Evolutionary conservation across 257 asterid species (phyloP).

Genomic region (Petunia secreta): DNA sequence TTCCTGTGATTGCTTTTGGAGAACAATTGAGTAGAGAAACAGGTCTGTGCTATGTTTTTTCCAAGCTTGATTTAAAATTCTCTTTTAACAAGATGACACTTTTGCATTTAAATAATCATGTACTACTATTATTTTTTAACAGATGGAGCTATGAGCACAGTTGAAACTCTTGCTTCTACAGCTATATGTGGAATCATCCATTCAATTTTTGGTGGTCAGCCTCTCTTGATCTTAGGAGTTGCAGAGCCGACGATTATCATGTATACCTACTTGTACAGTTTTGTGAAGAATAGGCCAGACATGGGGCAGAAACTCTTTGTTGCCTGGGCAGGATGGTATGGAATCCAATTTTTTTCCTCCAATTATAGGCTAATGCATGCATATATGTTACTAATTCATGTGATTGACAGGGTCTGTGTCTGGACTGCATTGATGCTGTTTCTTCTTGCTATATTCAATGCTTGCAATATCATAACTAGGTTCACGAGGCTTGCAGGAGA

Average conservation of each 20-base stretch:
- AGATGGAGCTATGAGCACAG: constrained; percentile 85
- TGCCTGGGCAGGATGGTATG: constrained; percentile 94
- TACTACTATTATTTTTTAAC: constrained; percentile 8
- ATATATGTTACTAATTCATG: neutral
- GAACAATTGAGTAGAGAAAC: constrained; percentile 92
- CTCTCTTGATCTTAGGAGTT: constrained; percentile 87
- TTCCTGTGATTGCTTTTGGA: constrained; percentile 92
- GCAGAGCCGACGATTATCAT: constrained; percentile 96
- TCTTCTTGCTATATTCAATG: constrained; percentile 82
- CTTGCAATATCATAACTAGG: constrained; percentile 69
- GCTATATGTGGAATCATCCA: constrained; percentile 88
- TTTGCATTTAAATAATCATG: neutral
- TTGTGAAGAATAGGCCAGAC: constrained; percentile 50
- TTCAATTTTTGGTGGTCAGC: constrained; percentile 86
- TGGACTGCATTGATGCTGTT: constrained; percentile 83
- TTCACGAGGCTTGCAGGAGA: constrained; percentile 95
- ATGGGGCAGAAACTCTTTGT: constrained; percentile 68
- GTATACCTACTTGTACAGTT: constrained; percentile 77
- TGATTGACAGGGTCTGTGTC: constrained; percentile 71
- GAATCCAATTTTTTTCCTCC: constrained; percentile 14
- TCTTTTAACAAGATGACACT: too few species aligned
- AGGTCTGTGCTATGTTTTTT: constrained; percentile 44
- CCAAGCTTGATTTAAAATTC: neutral
- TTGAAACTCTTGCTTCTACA: constrained; percentile 86
- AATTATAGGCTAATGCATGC: neutral